Evolutionary conservation across 306 rosid species (phyloP).

Genomic region (Lathyrus tuberosus): DNA sequence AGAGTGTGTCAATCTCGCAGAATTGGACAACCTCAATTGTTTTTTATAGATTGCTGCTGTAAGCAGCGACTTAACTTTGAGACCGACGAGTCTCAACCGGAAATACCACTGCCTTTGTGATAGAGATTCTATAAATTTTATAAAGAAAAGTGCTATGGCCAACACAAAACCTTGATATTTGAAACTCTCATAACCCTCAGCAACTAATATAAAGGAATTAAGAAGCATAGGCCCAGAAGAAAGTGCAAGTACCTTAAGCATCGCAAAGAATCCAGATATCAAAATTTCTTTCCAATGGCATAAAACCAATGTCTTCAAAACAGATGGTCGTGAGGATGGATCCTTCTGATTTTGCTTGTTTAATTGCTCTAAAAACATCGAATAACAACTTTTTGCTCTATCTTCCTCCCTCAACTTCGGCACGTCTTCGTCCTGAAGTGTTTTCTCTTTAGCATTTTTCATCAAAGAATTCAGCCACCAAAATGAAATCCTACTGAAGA

Average conservation of each 20-base stretch:
- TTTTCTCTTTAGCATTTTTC: conserved; percentile 71
- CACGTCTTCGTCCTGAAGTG: conserved; percentile 66
- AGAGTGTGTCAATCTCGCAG: conserved; percentile 68
- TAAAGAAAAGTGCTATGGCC: conserved; percentile 61
- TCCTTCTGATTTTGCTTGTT: conserved; percentile 54
- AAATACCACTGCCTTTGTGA: conserved; percentile 95
- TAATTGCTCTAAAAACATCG: conserved; percentile 52
- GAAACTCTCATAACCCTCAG: conserved; percentile 77
- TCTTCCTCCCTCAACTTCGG: conserved; percentile 68
- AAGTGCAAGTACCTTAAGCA: conserved; percentile 63
- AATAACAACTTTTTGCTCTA: conserved; percentile 72
- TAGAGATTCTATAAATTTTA: conserved; percentile 64
- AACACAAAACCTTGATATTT: conserved; percentile 73
- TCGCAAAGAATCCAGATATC: conserved; percentile 77
- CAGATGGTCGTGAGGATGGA: conserved; percentile 55
- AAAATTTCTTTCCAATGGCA: conserved; percentile 75
- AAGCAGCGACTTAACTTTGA: conserved; percentile 71
- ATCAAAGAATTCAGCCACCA: conserved; percentile 92
- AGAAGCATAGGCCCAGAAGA: conserved; percentile 83
- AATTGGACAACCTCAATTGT: conserved; percentile 69
- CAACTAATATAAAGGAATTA: conserved; percentile 78
- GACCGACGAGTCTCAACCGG: conserved; percentile 67
- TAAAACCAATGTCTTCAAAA: conserved; percentile 54
- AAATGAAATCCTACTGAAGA: conserved; percentile 55
- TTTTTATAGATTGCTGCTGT: conserved; percentile 78